These are phyloP conservation scores for Colletotrichum liaoningense DNA, from an alignment of 2,329 filamentous ascomycete species.

Conservation along the genomic window DNA sequence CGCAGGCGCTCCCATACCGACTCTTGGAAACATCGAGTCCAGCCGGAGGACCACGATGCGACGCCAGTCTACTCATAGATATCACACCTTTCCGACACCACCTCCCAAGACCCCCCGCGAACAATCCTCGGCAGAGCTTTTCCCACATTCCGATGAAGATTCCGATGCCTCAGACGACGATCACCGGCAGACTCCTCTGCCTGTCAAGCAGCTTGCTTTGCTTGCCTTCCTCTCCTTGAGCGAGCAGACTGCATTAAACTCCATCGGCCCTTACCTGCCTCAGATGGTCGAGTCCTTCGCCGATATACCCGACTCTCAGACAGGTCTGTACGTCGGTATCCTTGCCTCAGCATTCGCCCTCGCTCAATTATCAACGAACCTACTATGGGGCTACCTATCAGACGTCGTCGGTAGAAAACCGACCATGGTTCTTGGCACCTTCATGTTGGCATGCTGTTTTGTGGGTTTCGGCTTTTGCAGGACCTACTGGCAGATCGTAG, in stretches of 20 bases:
- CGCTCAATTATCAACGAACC: conserved; percentile 92
- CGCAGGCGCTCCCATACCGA: conserved; percentile 61
- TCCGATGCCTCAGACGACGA: conserved; percentile 46
- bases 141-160: conserved; percentile 40
- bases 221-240: conserved; percentile 89
- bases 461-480: conserved; percentile 87
- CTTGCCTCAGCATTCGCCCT: conserved; percentile 93
- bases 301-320: conserved; percentile 76
- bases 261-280: conserved; percentile 93
- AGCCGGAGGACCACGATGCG: conserved; percentile 42
- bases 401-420: conserved; percentile 85
- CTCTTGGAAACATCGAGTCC: conserved; percentile 41
- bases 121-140: conserved; percentile 49
- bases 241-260: conserved; percentile 97
- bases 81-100: conserved; percentile 84
- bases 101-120: conserved; percentile 75
- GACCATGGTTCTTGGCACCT: conserved; percentile 83
- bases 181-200: conserved; percentile 78
- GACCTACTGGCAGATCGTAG: conserved; percentile 83
- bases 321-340: conserved; percentile 89
- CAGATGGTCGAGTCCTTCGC: conserved; percentile 91
- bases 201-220: conserved; percentile 83
- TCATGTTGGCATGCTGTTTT: conserved; percentile 86
- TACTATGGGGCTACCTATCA: conserved; percentile 88
- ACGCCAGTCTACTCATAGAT: conserved; percentile 66